A percentile compares a stretch with the other conserved stretches of the same genome.
Evolutionary conservation across 2,329 filamentous ascomycete genomes (phyloP).

Genomic region (Waltergamsia citrina): DNA sequence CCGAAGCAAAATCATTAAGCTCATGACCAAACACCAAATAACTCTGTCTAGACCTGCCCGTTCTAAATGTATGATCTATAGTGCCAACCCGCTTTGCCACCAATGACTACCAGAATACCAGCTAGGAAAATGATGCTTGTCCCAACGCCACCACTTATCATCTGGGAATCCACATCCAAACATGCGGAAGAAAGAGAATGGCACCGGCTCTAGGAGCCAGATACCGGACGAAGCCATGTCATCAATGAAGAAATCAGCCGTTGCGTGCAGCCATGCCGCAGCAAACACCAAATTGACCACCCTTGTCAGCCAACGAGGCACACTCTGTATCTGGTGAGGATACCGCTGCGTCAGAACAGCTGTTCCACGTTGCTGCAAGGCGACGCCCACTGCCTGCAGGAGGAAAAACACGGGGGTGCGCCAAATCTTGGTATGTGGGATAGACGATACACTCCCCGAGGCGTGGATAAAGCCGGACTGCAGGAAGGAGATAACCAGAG

Average conservation of each 20-base stretch:
- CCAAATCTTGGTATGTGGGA: constrained; percentile 42
- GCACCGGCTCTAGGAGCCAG: constrained; percentile 78
- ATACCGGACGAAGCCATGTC: constrained; percentile 67
- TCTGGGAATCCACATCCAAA: constrained; percentile 52
- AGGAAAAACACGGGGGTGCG: constrained; percentile 61
- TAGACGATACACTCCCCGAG: constrained; percentile 56
- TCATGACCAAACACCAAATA: not conserved
- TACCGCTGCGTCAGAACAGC: constrained; percentile 20
- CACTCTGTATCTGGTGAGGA: constrained; percentile 5
- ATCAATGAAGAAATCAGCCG: constrained; percentile 57
- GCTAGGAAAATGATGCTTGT: constrained; percentile 35
- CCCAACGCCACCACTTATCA: constrained; percentile 62
- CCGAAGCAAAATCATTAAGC: too few species aligned
- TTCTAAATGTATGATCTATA: too few species aligned
- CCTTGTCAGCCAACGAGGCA: constrained; percentile 23
- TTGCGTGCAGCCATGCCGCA: constrained; percentile 58
- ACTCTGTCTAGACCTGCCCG: not conserved
- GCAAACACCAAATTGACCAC: constrained; percentile 52
- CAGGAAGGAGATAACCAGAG: constrained; percentile 39
- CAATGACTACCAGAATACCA: constrained; percentile 55
- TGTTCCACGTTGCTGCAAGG: constrained; percentile 37
- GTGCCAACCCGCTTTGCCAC: constrained; percentile 36
- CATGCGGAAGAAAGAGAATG: constrained; percentile 59
- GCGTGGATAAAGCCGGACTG: constrained; percentile 63
- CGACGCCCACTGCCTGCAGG: constrained; percentile 56